Base-by-base conservation (phyloP, 192 early-diverging fungal species). In the Physocladia obscura region DNA sequence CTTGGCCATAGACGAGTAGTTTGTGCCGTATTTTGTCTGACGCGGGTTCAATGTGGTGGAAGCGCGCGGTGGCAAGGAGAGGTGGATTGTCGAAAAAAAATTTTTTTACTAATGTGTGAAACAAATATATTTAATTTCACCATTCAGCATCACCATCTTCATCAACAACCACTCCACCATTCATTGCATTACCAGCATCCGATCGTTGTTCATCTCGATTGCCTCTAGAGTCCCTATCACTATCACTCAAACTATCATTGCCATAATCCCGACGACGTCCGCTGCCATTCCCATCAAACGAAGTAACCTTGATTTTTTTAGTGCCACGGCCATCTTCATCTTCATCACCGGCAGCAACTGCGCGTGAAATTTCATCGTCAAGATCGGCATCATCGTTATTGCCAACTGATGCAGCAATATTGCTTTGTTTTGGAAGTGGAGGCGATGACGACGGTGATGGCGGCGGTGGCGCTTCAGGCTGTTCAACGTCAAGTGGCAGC, bases 141-240 rank as follows among this genome's bases (percentile, higher is more conserved):
- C 65, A 68, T 35, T 68, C 65, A n/a, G 54, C 50, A 68, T 68
- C 65, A 8, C 69, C 69, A 55, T 72, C 70, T 30, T 51, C 70
- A 55, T 72, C 70, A 30, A 44, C 67, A n/a, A 56, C 51, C 3
- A 13, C 15, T 4, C 3, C 52, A 22, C 49, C 22, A 15, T 22
- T n/a, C 17, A 27, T n/a, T 37, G 27, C 64, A 32, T 24, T 24
- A 8, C 4, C 8, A 11, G 34, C 34, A 35, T 26, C 58, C 49
- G 44, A 17, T n/a, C 49, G 22, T 35, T 17, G 5, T 21, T 15
- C 6, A 22, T 24, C n/a, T 54, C 49, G 8, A 27, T 64, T 44
- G 30, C 62, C 29, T 5, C 44, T 49, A 8, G 15, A 37, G 29
- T 64, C 62, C 49, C 64, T 32, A 8, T 11, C 27, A 27, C 21